Conservation (phyloP, 208 protist genomes). For the Naegleria fowleri region DNA sequence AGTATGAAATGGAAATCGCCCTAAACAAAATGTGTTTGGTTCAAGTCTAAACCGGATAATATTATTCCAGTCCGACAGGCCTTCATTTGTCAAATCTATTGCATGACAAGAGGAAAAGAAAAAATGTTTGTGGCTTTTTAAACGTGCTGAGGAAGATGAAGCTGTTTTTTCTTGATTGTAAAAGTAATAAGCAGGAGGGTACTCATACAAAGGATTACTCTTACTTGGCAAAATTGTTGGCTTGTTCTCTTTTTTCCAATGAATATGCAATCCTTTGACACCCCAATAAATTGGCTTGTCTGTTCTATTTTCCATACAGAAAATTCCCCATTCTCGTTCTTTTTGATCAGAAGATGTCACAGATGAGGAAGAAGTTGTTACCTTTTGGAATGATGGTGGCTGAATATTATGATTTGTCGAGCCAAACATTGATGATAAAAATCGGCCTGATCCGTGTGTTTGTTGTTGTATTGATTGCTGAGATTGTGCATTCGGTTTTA, state of each 20-base stretch:
- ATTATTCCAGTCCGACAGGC: neutral
- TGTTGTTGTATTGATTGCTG: too few relatives aligned
- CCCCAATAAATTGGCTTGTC: constrained; percentile 6
- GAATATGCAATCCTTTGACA: neutral
- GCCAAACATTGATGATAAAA: too few relatives aligned
- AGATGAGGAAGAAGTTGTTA: neutral
- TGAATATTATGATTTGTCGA: too few relatives aligned
- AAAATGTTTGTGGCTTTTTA: neutral
- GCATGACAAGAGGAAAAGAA: neutral
- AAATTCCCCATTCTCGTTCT: constrained; percentile 20
- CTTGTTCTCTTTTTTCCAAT: neutral
- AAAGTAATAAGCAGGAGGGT: neutral
- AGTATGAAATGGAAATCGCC: constrained; percentile 1
- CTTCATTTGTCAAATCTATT: neutral
- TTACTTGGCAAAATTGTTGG: neutral
- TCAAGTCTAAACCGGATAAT: neutral
- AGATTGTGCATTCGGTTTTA: too few relatives aligned
- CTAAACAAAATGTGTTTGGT: constrained; percentile 27
- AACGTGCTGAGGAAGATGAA: neutral
- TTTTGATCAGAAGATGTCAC: neutral
- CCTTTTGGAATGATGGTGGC: too few relatives aligned
- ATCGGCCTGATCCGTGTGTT: too few relatives aligned
- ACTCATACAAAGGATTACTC: neutral
- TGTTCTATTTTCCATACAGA: constrained; percentile 15
- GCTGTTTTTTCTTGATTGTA: neutral